Conservation (phyloP, 331 rosid genomes). For the Quercus phellos region DNA sequence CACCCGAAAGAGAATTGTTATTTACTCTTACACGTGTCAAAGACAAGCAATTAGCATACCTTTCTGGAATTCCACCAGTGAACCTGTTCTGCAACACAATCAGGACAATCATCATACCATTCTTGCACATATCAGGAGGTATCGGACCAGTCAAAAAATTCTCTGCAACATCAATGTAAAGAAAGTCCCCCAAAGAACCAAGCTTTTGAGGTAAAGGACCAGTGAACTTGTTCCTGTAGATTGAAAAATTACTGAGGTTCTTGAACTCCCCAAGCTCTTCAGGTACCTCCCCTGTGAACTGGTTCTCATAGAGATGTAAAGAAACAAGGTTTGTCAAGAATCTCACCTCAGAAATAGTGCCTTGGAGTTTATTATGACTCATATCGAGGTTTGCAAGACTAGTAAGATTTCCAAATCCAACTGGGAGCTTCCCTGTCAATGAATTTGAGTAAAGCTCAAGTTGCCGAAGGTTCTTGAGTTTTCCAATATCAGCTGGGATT, state of each 20-base stretch:
- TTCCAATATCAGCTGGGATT: conserved; percentile 57
- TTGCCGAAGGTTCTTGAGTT: conserved; percentile 48
- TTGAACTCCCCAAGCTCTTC: conserved; percentile 65
- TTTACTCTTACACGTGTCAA: conserved; percentile 50
- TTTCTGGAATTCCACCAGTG: conserved; percentile 73
- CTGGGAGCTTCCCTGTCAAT: conserved; percentile 55
- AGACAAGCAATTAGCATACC: conserved; percentile 52
- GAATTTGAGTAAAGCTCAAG: conserved; percentile 64
- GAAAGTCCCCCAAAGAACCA: conserved; percentile 55
- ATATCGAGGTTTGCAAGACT: conserved; percentile 54
- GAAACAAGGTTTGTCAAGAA: conserved; percentile 45
- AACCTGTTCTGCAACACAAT: conserved; percentile 63
- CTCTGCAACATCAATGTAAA: conserved; percentile 71
- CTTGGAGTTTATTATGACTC: conserved; percentile 56
- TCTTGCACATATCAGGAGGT: conserved; percentile 80
- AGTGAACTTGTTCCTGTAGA: conserved; percentile 55
- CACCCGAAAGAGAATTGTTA: conserved; percentile 70
- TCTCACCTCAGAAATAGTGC: conserved; percentile 70
- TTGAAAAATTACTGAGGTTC: conserved; percentile 45
- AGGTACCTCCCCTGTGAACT: conserved; percentile 60
- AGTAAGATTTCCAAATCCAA: conserved; percentile 64
- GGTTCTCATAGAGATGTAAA: conserved; percentile 60
- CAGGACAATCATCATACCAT: conserved; percentile 37
- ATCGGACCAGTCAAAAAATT: conserved; percentile 67
- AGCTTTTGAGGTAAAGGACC: conserved; percentile 75